Conservation (phyloP, 106 monocot genomes). For the Dioscorea alata region DNA sequence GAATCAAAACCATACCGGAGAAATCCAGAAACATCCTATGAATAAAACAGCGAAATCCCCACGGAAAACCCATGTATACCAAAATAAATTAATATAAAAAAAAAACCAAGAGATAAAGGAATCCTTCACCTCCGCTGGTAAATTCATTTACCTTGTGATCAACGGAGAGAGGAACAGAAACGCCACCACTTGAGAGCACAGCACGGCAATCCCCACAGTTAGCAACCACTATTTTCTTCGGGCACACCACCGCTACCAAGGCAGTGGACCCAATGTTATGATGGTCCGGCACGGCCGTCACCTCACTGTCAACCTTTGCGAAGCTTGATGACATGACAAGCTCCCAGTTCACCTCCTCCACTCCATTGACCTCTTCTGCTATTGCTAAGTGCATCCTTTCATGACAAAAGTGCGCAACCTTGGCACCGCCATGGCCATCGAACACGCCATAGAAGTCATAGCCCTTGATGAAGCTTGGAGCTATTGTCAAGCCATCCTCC, state of each 20-base stretch:
- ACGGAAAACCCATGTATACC: not conserved
- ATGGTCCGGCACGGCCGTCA: too few relatives aligned
- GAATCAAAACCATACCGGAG: not conserved
- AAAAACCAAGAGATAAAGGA: not conserved
- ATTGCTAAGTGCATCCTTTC: conserved; percentile 13
- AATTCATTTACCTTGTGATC: conserved; percentile 62
- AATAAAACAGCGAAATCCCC: not conserved
- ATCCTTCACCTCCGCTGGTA: too few relatives aligned
- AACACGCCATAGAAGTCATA: conserved; percentile 11
- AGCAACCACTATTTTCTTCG: conserved; percentile 42
- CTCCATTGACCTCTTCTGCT: conserved; percentile 12
- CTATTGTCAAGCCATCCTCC: not conserved
- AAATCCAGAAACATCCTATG: not conserved
- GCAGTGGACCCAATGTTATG: conserved; percentile 91
- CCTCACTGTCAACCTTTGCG: not conserved
- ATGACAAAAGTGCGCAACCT: conserved; percentile 11
- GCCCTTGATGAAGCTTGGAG: not conserved
- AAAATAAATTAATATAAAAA: too few relatives aligned
- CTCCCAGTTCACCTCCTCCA: conserved; percentile 2
- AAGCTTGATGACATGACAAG: not conserved
- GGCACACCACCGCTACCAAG: conserved; percentile 50
- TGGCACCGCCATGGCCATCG: conserved; percentile 22
- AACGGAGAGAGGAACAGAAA: conserved; percentile 41
- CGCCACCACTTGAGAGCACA: conserved; percentile 49
- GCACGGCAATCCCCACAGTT: conserved; percentile 80